phyloP scores from a whole-genome alignment of 148 eudicot genomes.

The Pouteria glomerata region DNA sequence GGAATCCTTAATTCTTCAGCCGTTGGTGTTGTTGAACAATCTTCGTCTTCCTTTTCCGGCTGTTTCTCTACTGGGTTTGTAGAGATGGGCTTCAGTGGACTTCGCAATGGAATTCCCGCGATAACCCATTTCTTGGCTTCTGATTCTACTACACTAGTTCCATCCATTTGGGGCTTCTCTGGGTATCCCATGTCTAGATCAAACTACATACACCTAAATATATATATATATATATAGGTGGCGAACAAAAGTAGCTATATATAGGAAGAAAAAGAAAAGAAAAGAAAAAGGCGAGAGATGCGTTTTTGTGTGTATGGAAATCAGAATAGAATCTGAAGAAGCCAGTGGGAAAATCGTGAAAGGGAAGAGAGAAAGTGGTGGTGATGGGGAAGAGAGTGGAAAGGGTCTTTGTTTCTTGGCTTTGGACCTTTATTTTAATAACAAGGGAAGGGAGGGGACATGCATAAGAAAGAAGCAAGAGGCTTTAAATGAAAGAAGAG shows the following conservation, averaged over 20 bases:
- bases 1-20: constrained; percentile 44
- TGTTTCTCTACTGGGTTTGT: constrained; percentile 12
- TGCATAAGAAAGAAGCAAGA: constrained; percentile 4
- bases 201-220: background rate
- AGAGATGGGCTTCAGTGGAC: constrained; percentile 26
- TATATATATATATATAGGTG: too few relatives aligned
- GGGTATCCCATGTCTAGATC: constrained; percentile 16
- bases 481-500: constrained; percentile 22
- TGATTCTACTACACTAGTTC: constrained; percentile 1
- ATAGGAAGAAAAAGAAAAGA: background rate
- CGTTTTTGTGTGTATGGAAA: background rate
- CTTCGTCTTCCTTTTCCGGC: constrained; percentile 15
- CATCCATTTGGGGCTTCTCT: constrained; percentile 15
- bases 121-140: constrained; percentile 32
- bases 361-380: background rate
- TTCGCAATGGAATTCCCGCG: constrained; percentile 30
- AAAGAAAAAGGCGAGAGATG: background rate
- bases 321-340: constrained; percentile 7
- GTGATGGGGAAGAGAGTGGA: background rate
- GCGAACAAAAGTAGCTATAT: too few relatives aligned
- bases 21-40: constrained; percentile 42
- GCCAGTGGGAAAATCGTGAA: background rate
- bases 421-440: background rate
- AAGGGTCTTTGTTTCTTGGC: background rate
- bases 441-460: constrained; percentile 1